Percentiles rank a stretch among this genome's conserved stretches.
These are phyloP conservation scores for Geotrichum phurueaensis DNA, from an alignment of 1,139 yeast species.

Conservation along the genomic window DNA sequence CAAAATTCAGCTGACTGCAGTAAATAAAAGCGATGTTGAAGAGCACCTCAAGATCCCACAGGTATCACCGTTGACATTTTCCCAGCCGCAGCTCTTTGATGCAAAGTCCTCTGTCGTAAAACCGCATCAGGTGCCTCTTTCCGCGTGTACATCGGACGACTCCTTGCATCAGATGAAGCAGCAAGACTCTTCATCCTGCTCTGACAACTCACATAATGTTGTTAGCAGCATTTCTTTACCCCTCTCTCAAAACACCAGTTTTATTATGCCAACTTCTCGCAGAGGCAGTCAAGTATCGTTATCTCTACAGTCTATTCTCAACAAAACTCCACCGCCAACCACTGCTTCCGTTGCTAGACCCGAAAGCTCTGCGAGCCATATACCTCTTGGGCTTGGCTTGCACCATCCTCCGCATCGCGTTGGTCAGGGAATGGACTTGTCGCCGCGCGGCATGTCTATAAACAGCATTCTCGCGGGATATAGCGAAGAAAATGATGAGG, in stretches of 20 bases:
- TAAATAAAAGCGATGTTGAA: not conserved
- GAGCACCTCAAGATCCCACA: not conserved
- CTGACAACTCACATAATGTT: not conserved
- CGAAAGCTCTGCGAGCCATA: not conserved
- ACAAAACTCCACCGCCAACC: not conserved
- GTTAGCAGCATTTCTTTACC: not conserved
- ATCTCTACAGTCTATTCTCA: not conserved
- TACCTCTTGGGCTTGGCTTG: not conserved
- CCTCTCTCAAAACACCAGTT: not conserved
- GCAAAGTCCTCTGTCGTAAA: not conserved
- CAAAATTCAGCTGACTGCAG: not conserved
- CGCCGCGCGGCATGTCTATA: not conserved
- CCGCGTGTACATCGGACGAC: not conserved
- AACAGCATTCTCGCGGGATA: not conserved
- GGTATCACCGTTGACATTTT: not conserved
- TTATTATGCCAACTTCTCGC: not conserved
- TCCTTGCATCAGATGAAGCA: not conserved
- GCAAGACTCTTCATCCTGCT: not conserved
- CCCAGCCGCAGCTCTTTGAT: not conserved
- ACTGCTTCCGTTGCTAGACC: not conserved
- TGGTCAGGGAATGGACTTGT: not conserved
- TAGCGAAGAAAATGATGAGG: not conserved
- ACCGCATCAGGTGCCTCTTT: not conserved
- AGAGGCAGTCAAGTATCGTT: not conserved
- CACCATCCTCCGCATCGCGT: not conserved